Evolutionary conservation across 768 basidiomycete species (phyloP), one percentile per base, ranked within the genome.

Genomic region (Rhodosporidiobolus sp.): DNA sequence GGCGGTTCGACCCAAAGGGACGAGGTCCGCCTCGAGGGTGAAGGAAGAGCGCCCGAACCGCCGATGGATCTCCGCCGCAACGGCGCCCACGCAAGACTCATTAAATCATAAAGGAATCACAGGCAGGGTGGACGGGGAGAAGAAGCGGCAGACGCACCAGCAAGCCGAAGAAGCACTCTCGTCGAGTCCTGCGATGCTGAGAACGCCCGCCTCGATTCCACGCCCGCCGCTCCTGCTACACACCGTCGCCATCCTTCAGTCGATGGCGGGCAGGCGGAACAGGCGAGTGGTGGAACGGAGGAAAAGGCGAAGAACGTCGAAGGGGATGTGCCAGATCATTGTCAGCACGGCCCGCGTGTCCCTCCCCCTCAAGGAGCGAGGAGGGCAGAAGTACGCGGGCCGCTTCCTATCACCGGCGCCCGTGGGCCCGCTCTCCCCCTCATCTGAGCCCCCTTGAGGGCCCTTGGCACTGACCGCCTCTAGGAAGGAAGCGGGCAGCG

Each of bases 381-480:
- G 48, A 45, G 38, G 24, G 20, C 17, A 52, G 49, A 49, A 58
- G 38, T n/a, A 43, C 54, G 68, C 14, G 28, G 65, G 35, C 70
- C 65, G 70, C 70, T 72, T 72, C 70, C 70, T 72, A 72, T 55
- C 53, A 48, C 54, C 53, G 34, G 62, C 58, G 57, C 46, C 38
- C 49, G 38, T 35, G 48, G 34, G 45, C 19, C 48, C 19, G 52
- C 34, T 72, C 70, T 72, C 49, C 64, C 59, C 64, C 64, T 58
- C 53, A 63, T 66, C n/a, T 30, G 68, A 50, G 55, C 56, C 65
- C 45, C 60, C 43, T 43, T 45, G 50, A 49, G 54, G 57, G 56
- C 59, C 57, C 70, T 43, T 72, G 70, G 70, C 70, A 72, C 65
- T 63, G 65, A 67, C 70, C 54, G 55, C 48, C 38, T 67, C 70